Conservation (phyloP, 352 stramenopile species). For the Pythium diclinum region DNA sequence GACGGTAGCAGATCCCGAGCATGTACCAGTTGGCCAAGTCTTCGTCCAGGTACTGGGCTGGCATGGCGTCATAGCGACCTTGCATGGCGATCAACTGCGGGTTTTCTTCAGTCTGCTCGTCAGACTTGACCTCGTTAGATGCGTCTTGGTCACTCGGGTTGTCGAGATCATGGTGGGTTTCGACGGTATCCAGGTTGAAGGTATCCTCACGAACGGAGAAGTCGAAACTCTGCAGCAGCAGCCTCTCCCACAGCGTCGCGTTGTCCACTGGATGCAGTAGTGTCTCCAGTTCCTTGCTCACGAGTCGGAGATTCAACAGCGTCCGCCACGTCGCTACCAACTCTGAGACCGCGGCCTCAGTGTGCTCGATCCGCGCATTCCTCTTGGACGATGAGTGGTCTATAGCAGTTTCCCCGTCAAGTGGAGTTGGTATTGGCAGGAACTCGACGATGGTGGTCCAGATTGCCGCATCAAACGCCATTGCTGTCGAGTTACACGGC, state of each 20-base stretch:
- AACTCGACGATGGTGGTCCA: background rate
- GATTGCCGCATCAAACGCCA: background rate
- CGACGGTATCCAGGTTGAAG: background rate
- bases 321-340: background rate
- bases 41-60: background rate
- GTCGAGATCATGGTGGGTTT: background rate
- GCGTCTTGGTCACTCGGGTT: background rate
- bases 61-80: background rate
- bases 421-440: background rate
- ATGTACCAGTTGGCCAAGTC: background rate
- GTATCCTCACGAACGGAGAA: background rate
- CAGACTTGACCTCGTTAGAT: too few relatives aligned
- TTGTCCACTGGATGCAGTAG: background rate
- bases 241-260: background rate
- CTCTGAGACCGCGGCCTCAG: background rate
- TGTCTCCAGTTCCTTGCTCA: background rate
- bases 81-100: background rate
- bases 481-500: too few relatives aligned
- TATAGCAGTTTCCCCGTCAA: too few relatives aligned
- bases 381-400: too few relatives aligned
- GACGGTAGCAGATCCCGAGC: background rate
- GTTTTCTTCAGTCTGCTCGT: background rate
- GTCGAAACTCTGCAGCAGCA: background rate
- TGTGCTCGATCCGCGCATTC: too few relatives aligned
- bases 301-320: background rate